A percentile compares a stretch with the other conserved stretches of the same genome.
Evolutionary conservation across 75 land plant species (phyloP).

Genomic region (Selaginella moellendorffii): DNA sequence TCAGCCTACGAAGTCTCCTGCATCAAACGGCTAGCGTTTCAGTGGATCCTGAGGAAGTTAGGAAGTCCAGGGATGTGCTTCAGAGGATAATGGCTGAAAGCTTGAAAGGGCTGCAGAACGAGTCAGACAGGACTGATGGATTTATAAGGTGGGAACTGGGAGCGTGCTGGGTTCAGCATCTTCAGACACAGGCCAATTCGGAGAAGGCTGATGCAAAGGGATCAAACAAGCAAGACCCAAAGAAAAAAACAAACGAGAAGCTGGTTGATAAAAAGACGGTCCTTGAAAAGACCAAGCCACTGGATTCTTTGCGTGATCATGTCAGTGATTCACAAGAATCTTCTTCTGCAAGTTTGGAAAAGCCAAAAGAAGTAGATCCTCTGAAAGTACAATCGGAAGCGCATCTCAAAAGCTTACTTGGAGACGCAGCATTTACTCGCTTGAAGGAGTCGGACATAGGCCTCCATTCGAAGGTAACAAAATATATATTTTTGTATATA

Average conservation of each 20-base stretch:
- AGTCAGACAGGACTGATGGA: constrained; percentile 18
- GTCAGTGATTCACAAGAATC: too few relatives aligned
- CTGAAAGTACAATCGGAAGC: constrained; percentile 16
- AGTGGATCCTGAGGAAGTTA: constrained; percentile 31
- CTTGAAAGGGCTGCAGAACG: constrained; percentile 39
- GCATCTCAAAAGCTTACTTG: constrained; percentile 36
- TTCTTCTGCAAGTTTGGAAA: too few relatives aligned
- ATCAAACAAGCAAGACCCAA: not conserved
- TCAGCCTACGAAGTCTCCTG: constrained; percentile 60
- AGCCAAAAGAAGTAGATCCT: not conserved
- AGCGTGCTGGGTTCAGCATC: constrained; percentile 92
- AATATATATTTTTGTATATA: not conserved
- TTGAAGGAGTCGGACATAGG: constrained; percentile 62
- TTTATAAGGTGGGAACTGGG: constrained; percentile 90
- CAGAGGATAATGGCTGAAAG: constrained; percentile 45
- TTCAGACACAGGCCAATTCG: constrained; percentile 54
- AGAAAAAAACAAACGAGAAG: too few relatives aligned
- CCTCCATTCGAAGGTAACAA: constrained; percentile 57
- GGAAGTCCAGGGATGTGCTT: constrained; percentile 29
- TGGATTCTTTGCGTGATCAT: too few relatives aligned
- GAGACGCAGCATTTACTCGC: constrained; percentile 43
- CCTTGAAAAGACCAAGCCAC: not conserved
- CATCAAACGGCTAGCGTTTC: constrained; percentile 22
- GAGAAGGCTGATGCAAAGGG: not conserved
- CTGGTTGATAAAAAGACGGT: not conserved